A percentile compares a stretch with the other conserved stretches of the same genome.
Conservation (phyloP, 352 stramenopile species). For the Pythium apleroticum region DNA sequence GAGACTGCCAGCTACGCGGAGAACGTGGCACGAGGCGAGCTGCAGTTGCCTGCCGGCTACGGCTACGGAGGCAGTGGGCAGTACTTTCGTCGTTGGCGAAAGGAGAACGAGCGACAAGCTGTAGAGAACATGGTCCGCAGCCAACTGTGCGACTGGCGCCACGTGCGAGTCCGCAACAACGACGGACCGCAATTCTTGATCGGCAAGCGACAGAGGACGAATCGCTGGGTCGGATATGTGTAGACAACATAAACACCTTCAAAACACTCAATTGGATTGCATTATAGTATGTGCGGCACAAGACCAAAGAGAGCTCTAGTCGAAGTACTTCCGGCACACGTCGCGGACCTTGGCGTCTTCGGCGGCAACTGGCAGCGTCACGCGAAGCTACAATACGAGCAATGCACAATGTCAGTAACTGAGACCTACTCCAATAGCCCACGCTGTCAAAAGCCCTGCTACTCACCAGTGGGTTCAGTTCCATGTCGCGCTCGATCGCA, state of each 20-base stretch:
- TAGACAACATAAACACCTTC: not conserved
- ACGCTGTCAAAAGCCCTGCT: not conserved
- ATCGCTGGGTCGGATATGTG: slow-evolving; percentile 7
- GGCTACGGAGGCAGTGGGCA: not conserved
- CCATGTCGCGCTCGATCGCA: slow-evolving; percentile 83
- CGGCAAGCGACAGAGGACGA: not conserved
- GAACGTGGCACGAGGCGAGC: not conserved
- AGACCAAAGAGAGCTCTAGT: not conserved
- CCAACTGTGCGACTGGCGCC: not conserved
- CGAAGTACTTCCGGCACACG: slow-evolving; percentile 44
- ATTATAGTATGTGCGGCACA: not conserved
- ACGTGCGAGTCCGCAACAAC: slow-evolving; percentile 8
- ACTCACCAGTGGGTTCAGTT: slow-evolving; percentile 68
- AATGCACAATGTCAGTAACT: slow-evolving; percentile 17
- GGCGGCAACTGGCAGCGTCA: slow-evolving; percentile 52
- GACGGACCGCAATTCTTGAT: slow-evolving; percentile 5
- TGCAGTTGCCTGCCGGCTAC: not conserved
- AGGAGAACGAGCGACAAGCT: not conserved
- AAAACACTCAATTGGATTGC: not conserved
- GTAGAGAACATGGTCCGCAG: not conserved
- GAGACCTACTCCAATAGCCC: not conserved
- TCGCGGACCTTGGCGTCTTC: slow-evolving; percentile 46
- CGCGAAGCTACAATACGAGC: slow-evolving; percentile 36
- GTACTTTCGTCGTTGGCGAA: not conserved
- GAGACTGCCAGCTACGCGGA: not conserved